These are phyloP conservation scores for Scenedesmus sp. DNA, from an alignment of 163 green algal species.

Conservation along the genomic window DNA sequence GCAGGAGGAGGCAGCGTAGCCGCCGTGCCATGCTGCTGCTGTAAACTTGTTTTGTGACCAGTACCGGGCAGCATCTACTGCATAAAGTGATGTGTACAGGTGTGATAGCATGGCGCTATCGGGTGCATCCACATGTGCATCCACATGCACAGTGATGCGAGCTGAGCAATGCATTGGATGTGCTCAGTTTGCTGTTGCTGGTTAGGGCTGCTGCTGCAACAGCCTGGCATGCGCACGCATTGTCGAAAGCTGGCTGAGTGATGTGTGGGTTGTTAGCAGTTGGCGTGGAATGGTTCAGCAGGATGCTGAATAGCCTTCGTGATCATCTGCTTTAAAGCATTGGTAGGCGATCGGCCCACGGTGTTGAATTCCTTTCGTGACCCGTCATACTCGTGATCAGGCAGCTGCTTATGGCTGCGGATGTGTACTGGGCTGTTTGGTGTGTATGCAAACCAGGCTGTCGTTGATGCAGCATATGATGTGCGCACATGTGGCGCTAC, in stretches of 20 bases:
- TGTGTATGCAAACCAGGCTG: no score
- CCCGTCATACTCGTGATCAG: background rate
- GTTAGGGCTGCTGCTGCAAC: background rate
- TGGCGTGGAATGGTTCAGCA: background rate
- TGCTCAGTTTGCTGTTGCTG: background rate
- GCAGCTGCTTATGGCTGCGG: background rate
- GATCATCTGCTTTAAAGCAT: background rate
- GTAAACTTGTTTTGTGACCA: background rate
- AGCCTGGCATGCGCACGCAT: background rate
- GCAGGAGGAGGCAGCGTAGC: constrained; percentile 1
- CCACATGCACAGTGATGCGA: background rate
- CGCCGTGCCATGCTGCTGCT: background rate
- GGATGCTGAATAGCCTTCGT: background rate
- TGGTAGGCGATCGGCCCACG: background rate
- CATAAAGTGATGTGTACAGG: background rate
- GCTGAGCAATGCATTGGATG: background rate
- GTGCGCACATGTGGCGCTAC: no score
- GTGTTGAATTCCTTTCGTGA: background rate
- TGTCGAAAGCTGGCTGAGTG: background rate
- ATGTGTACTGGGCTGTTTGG: background rate
- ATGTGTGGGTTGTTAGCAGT: background rate
- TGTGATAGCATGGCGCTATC: background rate
- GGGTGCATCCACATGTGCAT: background rate
- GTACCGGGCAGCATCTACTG: background rate
- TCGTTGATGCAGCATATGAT: no score